Percentiles rank a stretch among this genome's conserved stretches.
Evolutionary conservation across 163 green algal genomes (phyloP).

Genomic region (Scenedesmus sp.): DNA sequence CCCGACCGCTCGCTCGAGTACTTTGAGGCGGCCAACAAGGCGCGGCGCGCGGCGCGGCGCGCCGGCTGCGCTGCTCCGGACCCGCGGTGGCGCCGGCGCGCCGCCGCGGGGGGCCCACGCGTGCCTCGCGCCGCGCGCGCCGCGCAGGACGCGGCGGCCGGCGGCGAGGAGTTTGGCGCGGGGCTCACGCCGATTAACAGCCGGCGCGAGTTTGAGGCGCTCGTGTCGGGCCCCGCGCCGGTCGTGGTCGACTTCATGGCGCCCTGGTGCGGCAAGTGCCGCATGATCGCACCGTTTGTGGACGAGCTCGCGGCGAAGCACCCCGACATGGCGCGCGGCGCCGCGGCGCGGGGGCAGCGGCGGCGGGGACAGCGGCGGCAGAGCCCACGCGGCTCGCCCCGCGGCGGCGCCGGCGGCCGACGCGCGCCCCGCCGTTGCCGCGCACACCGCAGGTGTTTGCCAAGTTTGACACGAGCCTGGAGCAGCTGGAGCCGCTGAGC

Average conservation of each 20-base stretch:
- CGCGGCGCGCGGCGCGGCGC: neutral
- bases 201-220: slow-evolving; percentile 52
- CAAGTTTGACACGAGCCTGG: slow-evolving; percentile 81
- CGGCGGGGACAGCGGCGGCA: too few relatives aligned
- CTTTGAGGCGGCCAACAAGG: slow-evolving; percentile 60
- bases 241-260: slow-evolving; percentile 75
- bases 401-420: too few relatives aligned
- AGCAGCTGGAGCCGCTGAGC: slow-evolving; percentile 67
- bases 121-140: neutral
- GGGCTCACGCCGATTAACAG: slow-evolving; percentile 50
- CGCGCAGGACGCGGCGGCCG: slow-evolving; percentile 31
- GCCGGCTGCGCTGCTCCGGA: too few relatives aligned
- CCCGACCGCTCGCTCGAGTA: slow-evolving; percentile 79
- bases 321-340: slow-evolving; percentile 60
- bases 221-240: slow-evolving; percentile 36
- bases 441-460: slow-evolving; percentile 56
- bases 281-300: slow-evolving; percentile 76
- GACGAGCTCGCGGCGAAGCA: slow-evolving; percentile 78
- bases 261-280: slow-evolving; percentile 75
- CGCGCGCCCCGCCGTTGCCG: too few relatives aligned
- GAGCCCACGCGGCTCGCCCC: too few relatives aligned
- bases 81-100: too few relatives aligned
- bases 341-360: too few relatives aligned
- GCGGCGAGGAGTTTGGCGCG: slow-evolving; percentile 42
- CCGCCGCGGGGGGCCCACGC: too few relatives aligned